These are phyloP conservation scores for Nigrospora oryzae DNA, from an alignment of 2,329 filamentous ascomycete genomes.

Conservation along the genomic window DNA sequence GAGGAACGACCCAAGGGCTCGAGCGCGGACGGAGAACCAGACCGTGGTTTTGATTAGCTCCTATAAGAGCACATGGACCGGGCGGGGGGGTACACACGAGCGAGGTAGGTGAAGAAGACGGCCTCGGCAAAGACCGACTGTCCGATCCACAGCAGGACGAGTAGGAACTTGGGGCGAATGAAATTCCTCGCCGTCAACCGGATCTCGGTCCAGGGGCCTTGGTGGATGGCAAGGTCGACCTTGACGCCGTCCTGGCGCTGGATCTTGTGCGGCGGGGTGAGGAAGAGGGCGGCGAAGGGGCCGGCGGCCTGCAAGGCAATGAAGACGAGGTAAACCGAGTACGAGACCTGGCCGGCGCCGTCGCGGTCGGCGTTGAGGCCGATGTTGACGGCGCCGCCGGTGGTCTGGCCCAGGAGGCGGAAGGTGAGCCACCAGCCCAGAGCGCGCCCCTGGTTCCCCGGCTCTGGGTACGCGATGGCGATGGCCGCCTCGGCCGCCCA, in stretches of 20 bases:
- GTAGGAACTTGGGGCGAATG: slow-evolving; percentile 50
- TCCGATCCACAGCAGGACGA: slow-evolving; percentile 59
- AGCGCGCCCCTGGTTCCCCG: slow-evolving; percentile 55
- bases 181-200: slow-evolving; percentile 51
- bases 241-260: slow-evolving; percentile 56
- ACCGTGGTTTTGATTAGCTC: slow-evolving; percentile 20
- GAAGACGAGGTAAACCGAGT: slow-evolving; percentile 61
- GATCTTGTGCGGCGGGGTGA: slow-evolving; percentile 53
- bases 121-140: slow-evolving; percentile 65
- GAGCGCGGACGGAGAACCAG: slow-evolving; percentile 62
- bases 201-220: slow-evolving; percentile 50
- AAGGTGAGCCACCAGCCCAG: slow-evolving; percentile 60
- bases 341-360: slow-evolving; percentile 57
- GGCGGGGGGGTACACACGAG: slow-evolving; percentile 20
- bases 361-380: slow-evolving; percentile 52
- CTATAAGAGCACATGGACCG: neutral
- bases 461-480: slow-evolving; percentile 63
- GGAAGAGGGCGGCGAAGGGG: slow-evolving; percentile 54
- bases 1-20: slow-evolving; percentile 63
- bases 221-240: slow-evolving; percentile 49
- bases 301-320: slow-evolving; percentile 61
- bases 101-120: slow-evolving; percentile 63
- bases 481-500: slow-evolving; percentile 72
- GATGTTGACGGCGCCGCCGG: slow-evolving; percentile 65
- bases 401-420: slow-evolving; percentile 54